A percentile compares a stretch with the other conserved stretches of the same genome.
Evolutionary conservation across 306 rosid genomes (phyloP).

Genomic region (Quercus rubra): DNA sequence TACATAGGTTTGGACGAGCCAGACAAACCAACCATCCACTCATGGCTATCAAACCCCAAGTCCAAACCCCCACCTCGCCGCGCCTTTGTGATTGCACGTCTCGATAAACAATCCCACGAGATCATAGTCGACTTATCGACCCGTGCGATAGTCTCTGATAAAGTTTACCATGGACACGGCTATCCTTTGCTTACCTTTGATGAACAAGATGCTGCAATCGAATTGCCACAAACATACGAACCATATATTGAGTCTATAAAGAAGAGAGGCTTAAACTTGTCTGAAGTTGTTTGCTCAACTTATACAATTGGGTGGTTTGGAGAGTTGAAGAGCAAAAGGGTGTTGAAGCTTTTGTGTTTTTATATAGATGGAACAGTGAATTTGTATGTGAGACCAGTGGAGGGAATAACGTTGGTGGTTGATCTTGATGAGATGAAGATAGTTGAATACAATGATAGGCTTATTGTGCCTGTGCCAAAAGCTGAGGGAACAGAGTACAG

Average conservation of each 20-base stretch:
- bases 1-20: conserved; percentile 1
- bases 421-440: conserved; percentile 38
- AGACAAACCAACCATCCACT: not conserved
- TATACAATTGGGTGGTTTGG: conserved; percentile 41
- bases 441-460: conserved; percentile 22
- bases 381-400: conserved; percentile 37
- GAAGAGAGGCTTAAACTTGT: conserved; percentile 30
- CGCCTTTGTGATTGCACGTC: not conserved
- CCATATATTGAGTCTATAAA: conserved; percentile 24
- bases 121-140: not conserved
- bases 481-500: conserved; percentile 30
- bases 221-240: conserved; percentile 13
- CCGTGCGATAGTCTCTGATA: not conserved
- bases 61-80: not conserved
- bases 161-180: not conserved
- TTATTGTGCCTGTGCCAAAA: conserved; percentile 27
- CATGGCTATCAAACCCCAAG: not conserved
- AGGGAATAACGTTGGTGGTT: conserved; percentile 34
- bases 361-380: conserved; percentile 29
- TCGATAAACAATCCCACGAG: too few species aligned
- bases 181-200: not conserved
- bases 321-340: conserved; percentile 7
- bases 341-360: conserved; percentile 16
- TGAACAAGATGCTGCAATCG: conserved; percentile 8
- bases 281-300: conserved; percentile 23